Evolutionary conservation across 139 green algal species (phyloP), one percentile per base, ranked within the genome.

Genomic region (Bryopsis sp.): DNA sequence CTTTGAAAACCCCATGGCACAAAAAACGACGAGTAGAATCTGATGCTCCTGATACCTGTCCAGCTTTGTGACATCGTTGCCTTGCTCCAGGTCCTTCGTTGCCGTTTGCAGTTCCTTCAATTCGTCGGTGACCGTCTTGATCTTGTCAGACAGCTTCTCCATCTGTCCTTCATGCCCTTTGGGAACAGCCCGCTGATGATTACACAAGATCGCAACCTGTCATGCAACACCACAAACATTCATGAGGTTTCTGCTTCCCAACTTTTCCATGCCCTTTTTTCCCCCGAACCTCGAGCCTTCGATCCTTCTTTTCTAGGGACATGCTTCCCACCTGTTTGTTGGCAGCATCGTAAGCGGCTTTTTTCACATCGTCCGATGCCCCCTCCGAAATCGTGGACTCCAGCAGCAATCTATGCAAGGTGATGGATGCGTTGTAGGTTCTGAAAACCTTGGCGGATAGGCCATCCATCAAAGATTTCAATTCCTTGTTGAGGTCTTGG

Each of bases 361-460:
- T 82, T 74, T 89, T 91, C 69, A 80, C 76, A 34, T 91, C 85
- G 1, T 28, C 59, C 31, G 46, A 61, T 50, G 76, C 64, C 48
- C 76, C 62, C 60, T 68, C 39, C 26, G 37, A 70, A 28, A 80
- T 74, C 50, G 76, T 70, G 47, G 32, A 58, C 68, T 91, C 85
- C 22, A 46, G 8, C 71, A 99, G 81, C 81, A 97, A 82, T 1
- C 72, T 65, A 74, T 97, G 87, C 34, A 99, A 81, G 2, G 81
- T 90, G 65, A 97, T 91, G 39, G 87, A 96, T 0, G 94, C 94
- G 75, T 99, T 99, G 87, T 97, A 99, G 4, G 94, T 99, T 73
- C 93, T 89, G 84, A 98, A 98, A 66, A 98, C 91, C 82, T 99
- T 99, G 37, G 95, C 95, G 26, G 76, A 89, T 28, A 99, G 88